These are phyloP conservation scores for Aspergillus biplanus DNA, from an alignment of 495 filamentous ascomycete genomes.

Conservation along the genomic window DNA sequence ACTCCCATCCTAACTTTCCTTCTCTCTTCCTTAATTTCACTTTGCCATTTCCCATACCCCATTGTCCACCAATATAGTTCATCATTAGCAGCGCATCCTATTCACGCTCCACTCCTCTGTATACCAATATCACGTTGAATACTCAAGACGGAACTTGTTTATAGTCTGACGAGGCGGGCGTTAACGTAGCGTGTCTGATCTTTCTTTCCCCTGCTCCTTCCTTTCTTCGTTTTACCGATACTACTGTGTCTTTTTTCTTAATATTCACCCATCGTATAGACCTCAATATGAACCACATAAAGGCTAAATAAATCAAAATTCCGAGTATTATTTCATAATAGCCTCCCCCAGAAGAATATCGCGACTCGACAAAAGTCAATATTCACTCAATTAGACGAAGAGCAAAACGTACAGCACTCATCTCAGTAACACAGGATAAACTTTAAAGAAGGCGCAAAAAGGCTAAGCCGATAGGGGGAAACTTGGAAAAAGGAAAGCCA, in stretches of 20 bases:
- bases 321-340: too few species aligned
- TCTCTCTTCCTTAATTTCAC: slow-evolving; percentile 13
- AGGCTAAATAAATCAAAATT: too few species aligned
- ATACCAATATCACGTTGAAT: slow-evolving; percentile 12
- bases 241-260: too few species aligned
- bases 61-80: slow-evolving; percentile 5
- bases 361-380: too few species aligned
- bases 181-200: slow-evolving; percentile 2
- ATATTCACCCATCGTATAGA: too few species aligned
- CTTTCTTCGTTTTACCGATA: too few species aligned
- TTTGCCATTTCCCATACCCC: slow-evolving; percentile 13
- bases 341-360: too few species aligned
- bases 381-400: too few species aligned
- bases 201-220: background rate
- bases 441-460: background rate
- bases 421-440: background rate
- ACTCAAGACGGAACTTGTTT: slow-evolving; percentile 4
- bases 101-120: slow-evolving; percentile 16
- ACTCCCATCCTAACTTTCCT: slow-evolving; percentile 9
- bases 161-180: slow-evolving; percentile 6
- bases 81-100: background rate
- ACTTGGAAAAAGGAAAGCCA: background rate
- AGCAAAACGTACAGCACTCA: background rate
- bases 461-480: background rate
- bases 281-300: too few species aligned